A percentile compares a stretch with the other conserved stretches of the same genome.
These are phyloP conservation scores for Pythium scleroteichum DNA, from an alignment of 352 stramenopile genomes.

Conservation along the genomic window DNA sequence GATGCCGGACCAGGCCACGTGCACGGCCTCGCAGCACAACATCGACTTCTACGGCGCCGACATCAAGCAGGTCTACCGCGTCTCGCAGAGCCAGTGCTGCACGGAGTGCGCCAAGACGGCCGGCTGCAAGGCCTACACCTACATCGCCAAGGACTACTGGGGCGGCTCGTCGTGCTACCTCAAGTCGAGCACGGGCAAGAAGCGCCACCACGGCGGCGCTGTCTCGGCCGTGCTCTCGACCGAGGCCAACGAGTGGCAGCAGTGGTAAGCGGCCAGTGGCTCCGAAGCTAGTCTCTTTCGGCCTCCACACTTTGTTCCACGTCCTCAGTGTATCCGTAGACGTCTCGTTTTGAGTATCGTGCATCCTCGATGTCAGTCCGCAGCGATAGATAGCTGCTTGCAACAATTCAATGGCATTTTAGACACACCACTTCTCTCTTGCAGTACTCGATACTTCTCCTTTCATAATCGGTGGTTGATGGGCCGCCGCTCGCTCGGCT, in stretches of 20 bases:
- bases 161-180: slow-evolving; percentile 56
- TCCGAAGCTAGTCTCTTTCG: neutral
- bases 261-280: slow-evolving; percentile 7
- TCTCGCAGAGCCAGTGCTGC: slow-evolving; percentile 50
- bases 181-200: slow-evolving; percentile 37
- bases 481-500: too few species aligned
- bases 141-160: slow-evolving; percentile 51
- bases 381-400: slow-evolving; percentile 15
- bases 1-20: slow-evolving; percentile 8
- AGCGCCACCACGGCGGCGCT: slow-evolving; percentile 29
- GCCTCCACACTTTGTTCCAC: neutral
- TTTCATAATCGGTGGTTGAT: too few species aligned
- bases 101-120: slow-evolving; percentile 35
- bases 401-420: neutral
- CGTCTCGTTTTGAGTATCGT: neutral
- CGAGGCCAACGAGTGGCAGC: neutral
- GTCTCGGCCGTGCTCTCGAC: slow-evolving; percentile 32
- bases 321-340: neutral
- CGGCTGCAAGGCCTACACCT: slow-evolving; percentile 50
- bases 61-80: slow-evolving; percentile 36
- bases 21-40: slow-evolving; percentile 30
- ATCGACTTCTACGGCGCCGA: slow-evolving; percentile 58
- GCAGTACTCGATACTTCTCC: neutral
- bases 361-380: slow-evolving; percentile 1
- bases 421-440: neutral